Conservation (phyloP, 495 filamentous ascomycete genomes). For the Paragyromitra xinjiangensis region DNA sequence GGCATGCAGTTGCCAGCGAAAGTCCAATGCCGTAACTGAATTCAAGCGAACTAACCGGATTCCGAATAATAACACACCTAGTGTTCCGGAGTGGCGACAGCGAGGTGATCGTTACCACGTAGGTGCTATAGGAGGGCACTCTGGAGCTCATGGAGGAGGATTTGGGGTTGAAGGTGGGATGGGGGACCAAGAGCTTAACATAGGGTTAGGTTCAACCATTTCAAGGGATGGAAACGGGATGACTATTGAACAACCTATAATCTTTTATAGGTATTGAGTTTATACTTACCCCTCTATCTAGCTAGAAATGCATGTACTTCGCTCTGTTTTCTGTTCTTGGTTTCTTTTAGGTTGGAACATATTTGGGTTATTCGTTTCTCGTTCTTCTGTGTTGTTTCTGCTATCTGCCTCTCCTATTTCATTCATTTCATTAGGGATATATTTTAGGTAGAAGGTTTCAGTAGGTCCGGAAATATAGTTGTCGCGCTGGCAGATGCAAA, state of each 20-base stretch:
- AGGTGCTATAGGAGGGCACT: neutral
- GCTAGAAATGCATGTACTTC: neutral
- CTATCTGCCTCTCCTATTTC: neutral
- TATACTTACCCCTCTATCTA: neutral
- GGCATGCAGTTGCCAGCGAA: conserved; percentile 9
- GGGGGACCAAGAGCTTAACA: neutral
- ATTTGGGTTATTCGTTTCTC: neutral
- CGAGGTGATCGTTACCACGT: neutral
- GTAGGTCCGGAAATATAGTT: no score
- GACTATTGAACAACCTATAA: neutral
- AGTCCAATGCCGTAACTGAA: conserved; percentile 7
- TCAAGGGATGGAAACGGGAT: neutral
- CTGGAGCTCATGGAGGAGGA: neutral
- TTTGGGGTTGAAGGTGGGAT: neutral
- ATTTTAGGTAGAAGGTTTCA: no score
- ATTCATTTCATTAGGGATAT: neutral
- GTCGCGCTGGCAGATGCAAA: no score
- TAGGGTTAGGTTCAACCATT: neutral
- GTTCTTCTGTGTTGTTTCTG: neutral
- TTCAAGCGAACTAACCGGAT: conserved; percentile 15
- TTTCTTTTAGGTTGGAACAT: neutral
- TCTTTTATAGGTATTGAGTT: neutral
- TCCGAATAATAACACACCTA: neutral
- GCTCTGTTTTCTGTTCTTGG: neutral
- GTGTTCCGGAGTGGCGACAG: neutral